These are phyloP conservation scores for Cucurbita maxima DNA, from an alignment of 306 rosid genomes.

Conservation along the genomic window DNA sequence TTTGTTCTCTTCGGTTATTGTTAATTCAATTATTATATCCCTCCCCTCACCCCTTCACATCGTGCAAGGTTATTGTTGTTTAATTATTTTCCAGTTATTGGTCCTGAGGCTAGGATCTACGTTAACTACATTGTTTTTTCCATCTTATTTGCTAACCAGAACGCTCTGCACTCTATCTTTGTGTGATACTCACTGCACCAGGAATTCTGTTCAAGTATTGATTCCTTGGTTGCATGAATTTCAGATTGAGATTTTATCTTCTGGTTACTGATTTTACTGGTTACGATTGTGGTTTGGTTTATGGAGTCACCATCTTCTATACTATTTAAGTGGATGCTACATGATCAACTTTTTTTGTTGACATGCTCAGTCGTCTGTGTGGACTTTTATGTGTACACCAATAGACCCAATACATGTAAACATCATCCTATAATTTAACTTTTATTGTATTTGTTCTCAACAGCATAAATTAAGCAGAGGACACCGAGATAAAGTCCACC, in stretches of 20 bases:
- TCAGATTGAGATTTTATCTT: neutral
- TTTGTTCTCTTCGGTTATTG: neutral
- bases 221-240: neutral
- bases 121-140: neutral
- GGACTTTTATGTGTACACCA: neutral
- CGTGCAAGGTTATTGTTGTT: neutral
- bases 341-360: neutral
- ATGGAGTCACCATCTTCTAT: neutral
- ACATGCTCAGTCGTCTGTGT: neutral
- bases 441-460: constrained; percentile 4
- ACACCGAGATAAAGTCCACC: constrained; percentile 91
- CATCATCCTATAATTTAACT: neutral
- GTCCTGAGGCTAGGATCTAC: neutral
- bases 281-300: neutral
- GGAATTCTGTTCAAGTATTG: neutral
- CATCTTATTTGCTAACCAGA: neutral
- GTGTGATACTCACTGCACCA: neutral
- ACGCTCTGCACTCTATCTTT: neutral
- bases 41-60: neutral
- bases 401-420: neutral
- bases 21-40: neutral
- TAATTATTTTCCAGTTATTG: neutral
- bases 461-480: constrained; percentile 92
- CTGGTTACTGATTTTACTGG: too few species aligned
- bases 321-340: neutral